Evolutionary conservation across 768 basidiomycete genomes (phyloP), one percentile per base, ranked within the genome.

Genomic region (Lactarius trivialis): DNA sequence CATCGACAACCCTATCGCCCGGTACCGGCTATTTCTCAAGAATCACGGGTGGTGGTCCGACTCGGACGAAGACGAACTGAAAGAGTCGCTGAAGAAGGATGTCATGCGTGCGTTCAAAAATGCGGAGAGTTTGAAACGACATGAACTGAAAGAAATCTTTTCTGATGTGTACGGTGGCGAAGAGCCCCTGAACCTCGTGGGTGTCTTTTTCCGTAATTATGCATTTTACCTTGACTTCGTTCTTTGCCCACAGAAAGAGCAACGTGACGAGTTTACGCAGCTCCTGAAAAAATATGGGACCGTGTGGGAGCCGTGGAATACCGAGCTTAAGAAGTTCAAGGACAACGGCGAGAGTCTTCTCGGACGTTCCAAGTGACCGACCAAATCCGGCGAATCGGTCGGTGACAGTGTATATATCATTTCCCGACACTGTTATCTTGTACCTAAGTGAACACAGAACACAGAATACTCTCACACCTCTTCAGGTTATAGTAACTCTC

Each of bases 81-180:
- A 89, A 71, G 76, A 80, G 15, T 77, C 79, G 43, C 77, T 89
- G 50, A 91, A 85, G 74, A 78, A 78, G 26, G 85, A 88, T 55
- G 89, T 95, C 48, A 79, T 96, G 79, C 74, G 77, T 55, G 83
- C 91, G 2, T 93, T 96, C 74, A 86, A 82, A 72, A 79, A 80
- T 33, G 89, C 90, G 0, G 93, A 97, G 72, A 75, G 76, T 45
- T 71, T 88, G 60, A 84, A 82, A 68, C 82, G 86, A 37, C 78
- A 82, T 52, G 83, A 87, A 70, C 74, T 98, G n/a, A 80, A 83
- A 24, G 84, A 92, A 72, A 74, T 95, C 69, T 95, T 95, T 73
- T 86, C 82, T 8, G 93, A 96, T 65, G 85, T 96, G 9, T 96
- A 94, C 71, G 91, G 83, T 26, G 91, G 90, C 3, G 84, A 91